These are phyloP conservation scores for Trichoderma polysporum DNA, from an alignment of 2,329 filamentous ascomycete genomes.

Conservation along the genomic window DNA sequence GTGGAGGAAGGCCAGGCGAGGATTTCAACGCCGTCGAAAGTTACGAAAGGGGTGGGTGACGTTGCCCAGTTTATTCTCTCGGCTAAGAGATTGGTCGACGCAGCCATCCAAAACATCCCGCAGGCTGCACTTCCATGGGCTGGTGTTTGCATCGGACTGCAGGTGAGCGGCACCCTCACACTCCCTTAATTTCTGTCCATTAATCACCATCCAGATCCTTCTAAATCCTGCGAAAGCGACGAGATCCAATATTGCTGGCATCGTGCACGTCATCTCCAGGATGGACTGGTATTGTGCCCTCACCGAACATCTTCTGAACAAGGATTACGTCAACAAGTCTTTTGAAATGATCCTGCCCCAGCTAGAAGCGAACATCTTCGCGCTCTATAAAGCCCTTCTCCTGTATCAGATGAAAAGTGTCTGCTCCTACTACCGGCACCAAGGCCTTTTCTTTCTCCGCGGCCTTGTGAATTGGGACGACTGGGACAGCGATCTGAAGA, in stretches of 20 bases:
- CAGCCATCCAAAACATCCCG: constrained; percentile 31
- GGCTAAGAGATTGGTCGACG: neutral
- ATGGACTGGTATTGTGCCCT: constrained; percentile 41
- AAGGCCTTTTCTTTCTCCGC: constrained; percentile 30
- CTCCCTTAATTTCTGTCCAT: no score
- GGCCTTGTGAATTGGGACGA: constrained; percentile 35
- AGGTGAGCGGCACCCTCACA: constrained; percentile 28
- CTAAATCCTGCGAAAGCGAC: constrained; percentile 31
- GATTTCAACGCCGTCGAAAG: neutral
- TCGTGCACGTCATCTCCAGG: constrained; percentile 34
- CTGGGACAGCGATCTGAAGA: constrained; percentile 30
- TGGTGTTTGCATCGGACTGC: constrained; percentile 35
- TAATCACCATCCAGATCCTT: no score
- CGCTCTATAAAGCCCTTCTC: constrained; percentile 41
- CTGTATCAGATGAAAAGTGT: constrained; percentile 43
- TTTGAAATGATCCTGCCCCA: constrained; percentile 22
- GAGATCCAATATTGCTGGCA: constrained; percentile 31
- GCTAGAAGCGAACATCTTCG: constrained; percentile 32
- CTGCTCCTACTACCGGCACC: constrained; percentile 37
- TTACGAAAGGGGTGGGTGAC: no score
- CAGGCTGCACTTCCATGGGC: constrained; percentile 39
- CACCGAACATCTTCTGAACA: constrained; percentile 29
- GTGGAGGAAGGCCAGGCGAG: neutral
- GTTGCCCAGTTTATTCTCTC: no score
- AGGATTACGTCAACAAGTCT: constrained; percentile 20